Evolutionary conservation across 495 filamentous ascomycete species (phyloP), one percentile per base, ranked within the genome.

Genomic region (Pyrenula massariospora): DNA sequence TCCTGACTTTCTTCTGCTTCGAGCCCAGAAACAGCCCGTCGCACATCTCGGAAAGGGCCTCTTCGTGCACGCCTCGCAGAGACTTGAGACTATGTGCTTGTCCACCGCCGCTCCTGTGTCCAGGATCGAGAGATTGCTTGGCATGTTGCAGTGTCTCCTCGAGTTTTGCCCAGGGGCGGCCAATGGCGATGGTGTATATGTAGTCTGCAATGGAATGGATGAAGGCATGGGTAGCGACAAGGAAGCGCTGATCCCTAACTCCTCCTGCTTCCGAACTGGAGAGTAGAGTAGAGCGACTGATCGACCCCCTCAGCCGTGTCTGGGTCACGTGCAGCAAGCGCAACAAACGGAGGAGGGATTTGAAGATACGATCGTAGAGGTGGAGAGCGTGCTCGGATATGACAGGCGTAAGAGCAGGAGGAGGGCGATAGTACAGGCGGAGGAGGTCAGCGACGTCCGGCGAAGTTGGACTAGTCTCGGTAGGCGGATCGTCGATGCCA

Each of bases 401-500:
- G 55, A 96, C 75, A 0, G 82, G 71, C 36, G 85, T 81, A 0
- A 98, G 75, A 1, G 86, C 80, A 2, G 77, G 62, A 0, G 92
- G 89, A 0, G 93, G 81, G 47, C 82, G 85, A 72, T 95, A 98
- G 54, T 89, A 84, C 2, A 98, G 72, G 1, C 86, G 82, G 19
- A 98, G 74, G 63, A 98, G 96, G 66, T 98, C 93, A 19, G 96
- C 73, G 0, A 93, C 93, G 67, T 89, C 84, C 25, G 15, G 5
- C 31, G 31, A 42, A 8, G 31, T 42, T 5, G 8, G 8, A 8
- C 15, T 15, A 15, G 31, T 5, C 19, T 83, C 80, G 1, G 78
- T 73, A 0, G 84, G 75, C 58, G 96, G 76, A 56, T 90, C 85
- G n/a, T 92, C 84, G 48, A 97, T 82, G 0, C 86, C 82, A 64